Base-by-base conservation (phyloP, 228 moss, liverwort and hornwort genomes). In the Sphagnum magellanicum region DNA sequence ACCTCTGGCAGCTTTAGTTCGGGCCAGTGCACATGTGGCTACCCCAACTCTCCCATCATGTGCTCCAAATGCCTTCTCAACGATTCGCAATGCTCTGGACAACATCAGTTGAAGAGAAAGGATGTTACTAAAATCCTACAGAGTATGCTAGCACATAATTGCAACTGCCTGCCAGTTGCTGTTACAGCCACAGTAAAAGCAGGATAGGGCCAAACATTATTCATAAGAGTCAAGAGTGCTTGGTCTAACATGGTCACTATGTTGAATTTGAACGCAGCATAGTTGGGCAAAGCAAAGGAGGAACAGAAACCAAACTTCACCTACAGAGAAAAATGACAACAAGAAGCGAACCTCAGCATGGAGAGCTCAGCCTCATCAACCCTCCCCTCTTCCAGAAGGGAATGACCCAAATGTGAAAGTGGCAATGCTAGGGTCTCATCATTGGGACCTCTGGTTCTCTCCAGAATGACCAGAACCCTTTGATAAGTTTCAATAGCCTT, bases 391-490 rank as follows among this genome's bases (percentile, higher is more conserved):
- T 91, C 96, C 76, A 96, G 69, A 67, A 86, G 81, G 50, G 84
- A 87, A 15, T 96, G 87, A 50, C 96, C 96, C 53, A 96, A 77
- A 79, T 92, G 92, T 17, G 96, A 92, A 17, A 96, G 83, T 51
- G 92, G 91, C 64, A 96, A 75, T 15, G 90, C 79, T 15, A 96
- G 79, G 46, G 88, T 72, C 79, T 87, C 89, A 70, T 89, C 84
- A 8, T 71, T 76, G 15, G 68, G 67, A 53, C 86, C 82, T 71
- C 75, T 88, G 13, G 78, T 69, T 66, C 81, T 86, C 72, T 89
- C 92, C 63, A 89, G 72, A 68, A 92, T 77, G n/a, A 74, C 68
- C 73, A 96, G 12, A 50, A 86, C 69, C 50, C 86, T 82, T 64
- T 87, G 72, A 74, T 96, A 92, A 48, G 79, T 58, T 73, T 89